These are phyloP conservation scores for Termitomyces sp. DNA, from an alignment of 768 basidiomycete genomes.

Conservation along the genomic window DNA sequence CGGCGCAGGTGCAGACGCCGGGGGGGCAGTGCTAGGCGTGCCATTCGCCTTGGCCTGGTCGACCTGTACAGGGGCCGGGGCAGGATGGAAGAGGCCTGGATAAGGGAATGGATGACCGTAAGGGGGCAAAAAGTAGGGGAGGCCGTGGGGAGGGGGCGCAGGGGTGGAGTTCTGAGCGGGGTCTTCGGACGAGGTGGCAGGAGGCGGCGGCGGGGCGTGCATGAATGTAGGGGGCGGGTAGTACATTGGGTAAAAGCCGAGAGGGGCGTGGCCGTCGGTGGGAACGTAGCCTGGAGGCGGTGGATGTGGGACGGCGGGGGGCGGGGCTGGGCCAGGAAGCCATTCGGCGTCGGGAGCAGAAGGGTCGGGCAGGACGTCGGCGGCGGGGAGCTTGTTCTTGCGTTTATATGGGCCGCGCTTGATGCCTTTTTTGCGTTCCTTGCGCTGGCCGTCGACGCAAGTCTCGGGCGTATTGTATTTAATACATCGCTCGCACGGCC, in stretches of 20 bases:
- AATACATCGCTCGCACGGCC: slow-evolving; percentile 86
- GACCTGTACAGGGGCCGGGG: background rate
- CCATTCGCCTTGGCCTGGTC: too few species aligned
- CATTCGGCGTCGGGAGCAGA: background rate
- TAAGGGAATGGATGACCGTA: background rate
- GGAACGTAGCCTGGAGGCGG: slow-evolving; percentile 18
- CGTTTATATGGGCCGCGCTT: slow-evolving; percentile 86
- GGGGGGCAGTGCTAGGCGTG: too few species aligned
- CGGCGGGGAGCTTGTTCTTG: slow-evolving; percentile 25
- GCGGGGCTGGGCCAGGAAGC: background rate
- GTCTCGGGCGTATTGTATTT: slow-evolving; percentile 78
- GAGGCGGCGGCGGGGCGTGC: slow-evolving; percentile 19
- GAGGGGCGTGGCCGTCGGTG: slow-evolving; percentile 22
- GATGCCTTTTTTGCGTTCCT: slow-evolving; percentile 88
- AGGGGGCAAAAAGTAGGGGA: background rate
- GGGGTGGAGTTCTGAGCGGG: background rate
- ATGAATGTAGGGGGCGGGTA: slow-evolving; percentile 31
- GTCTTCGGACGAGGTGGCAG: background rate
- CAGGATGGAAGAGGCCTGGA: background rate
- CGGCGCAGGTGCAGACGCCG: too few species aligned
- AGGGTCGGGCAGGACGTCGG: background rate
- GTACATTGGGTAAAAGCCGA: slow-evolving; percentile 31
- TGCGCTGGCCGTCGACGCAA: slow-evolving; percentile 87
- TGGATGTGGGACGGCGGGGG: slow-evolving; percentile 2
- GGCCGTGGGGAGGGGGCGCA: background rate